Evolutionary conservation across 371 early-diverging fungal genomes (phyloP).

Genomic region (Racocetra persica): DNA sequence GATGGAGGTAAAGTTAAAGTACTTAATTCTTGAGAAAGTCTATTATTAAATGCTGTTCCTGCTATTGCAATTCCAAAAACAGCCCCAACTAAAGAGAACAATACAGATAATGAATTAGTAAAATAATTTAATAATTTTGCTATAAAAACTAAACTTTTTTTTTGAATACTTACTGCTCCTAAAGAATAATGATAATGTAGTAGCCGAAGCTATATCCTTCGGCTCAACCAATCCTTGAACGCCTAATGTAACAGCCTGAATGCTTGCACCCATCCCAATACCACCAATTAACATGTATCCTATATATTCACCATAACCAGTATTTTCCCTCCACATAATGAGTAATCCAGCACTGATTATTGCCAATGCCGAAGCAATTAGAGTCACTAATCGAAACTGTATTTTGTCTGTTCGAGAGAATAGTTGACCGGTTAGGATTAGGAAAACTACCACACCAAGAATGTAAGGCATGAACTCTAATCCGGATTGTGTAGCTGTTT

Average conservation of each 20-base stretch:
- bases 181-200: constrained; percentile 33
- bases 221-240: constrained; percentile 62
- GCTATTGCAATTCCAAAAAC: constrained; percentile 39
- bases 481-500: constrained; percentile 59
- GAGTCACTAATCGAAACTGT: not conserved
- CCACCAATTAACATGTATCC: constrained; percentile 68
- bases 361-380: constrained; percentile 53
- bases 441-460: constrained; percentile 50
- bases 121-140: constrained; percentile 53
- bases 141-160: constrained; percentile 24
- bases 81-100: not conserved
- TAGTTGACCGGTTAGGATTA: constrained; percentile 46
- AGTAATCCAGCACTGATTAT: constrained; percentile 58
- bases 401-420: constrained; percentile 49
- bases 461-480: constrained; percentile 65
- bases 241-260: constrained; percentile 67
- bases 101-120: constrained; percentile 46
- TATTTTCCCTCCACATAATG: constrained; percentile 54
- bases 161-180: not conserved
- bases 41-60: constrained; percentile 34
- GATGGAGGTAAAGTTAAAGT: not conserved
- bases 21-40: not conserved
- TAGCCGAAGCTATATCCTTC: constrained; percentile 20
- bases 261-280: constrained; percentile 63
- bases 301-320: constrained; percentile 58